Evolutionary conservation across 805 yeast species (phyloP), one percentile per base, ranked within the genome.

Genomic region (Wickerhamiella dianesei): DNA sequence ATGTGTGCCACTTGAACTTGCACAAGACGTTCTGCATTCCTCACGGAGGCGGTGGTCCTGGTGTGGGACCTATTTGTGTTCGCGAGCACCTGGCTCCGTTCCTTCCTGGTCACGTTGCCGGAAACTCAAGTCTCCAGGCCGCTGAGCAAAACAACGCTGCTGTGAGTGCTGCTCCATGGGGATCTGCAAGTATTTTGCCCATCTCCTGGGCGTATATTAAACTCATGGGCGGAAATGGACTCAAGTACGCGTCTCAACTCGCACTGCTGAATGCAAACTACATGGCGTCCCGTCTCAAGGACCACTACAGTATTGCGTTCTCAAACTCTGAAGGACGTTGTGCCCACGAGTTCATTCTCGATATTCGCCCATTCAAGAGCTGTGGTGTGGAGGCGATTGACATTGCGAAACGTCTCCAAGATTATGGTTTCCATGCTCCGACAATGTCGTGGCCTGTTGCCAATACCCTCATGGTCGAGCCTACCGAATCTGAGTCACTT

Each of bases 21-120:
- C 98, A 92, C 72, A 92, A 92, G 69, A 92, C 98, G 1, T 92
- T 92, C 71, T 87, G 96, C 41, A 86, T 92, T 60, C 94, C 96
- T 47, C 98, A 92, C 60, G 98, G 98, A 60, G 98, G 98, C 62
- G 98, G 98, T 63, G 98, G 98, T 40, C 98, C 98, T 39, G 98
- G 97, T 61, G 94, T 87, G 59, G 98, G 96, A 17, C 97, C 97
- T 44, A 92, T 92, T 53, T 86, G 97, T 73, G 97, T 89, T 48
- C 80, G 79, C 55, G 68, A 73, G 44, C 95, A 86, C 64, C 71
- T 92, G 57, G 74, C 73, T 40, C 84, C 85, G 46, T 87, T 76
- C 66, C 73, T 92, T 57, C 98, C 98, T 41, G 69, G 71, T 13
- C 96, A 92, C 65, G 74, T 79, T 57, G 37, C 70, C 63, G 51